phyloP scores from a whole-genome alignment of 1,139 yeast species.

The Scheffersomyces lignicola region DNA sequence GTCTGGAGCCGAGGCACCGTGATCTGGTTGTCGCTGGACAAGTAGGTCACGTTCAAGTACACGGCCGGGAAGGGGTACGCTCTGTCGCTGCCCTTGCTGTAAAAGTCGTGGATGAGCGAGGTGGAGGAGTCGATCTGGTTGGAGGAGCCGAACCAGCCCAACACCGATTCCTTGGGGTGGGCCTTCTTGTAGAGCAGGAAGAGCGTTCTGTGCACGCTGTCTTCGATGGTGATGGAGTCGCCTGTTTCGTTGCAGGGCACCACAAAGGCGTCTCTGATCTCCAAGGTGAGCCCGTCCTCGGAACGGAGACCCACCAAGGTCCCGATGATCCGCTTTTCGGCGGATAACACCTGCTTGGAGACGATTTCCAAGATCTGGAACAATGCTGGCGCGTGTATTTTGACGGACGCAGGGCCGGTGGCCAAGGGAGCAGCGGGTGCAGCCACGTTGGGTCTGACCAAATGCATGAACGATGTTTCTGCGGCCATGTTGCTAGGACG shows the following conservation, averaged over 20 bases:
- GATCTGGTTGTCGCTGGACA: constrained; percentile 38
- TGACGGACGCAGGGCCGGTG: constrained; percentile 50
- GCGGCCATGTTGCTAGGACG: constrained; percentile 10
- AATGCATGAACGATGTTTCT: constrained; percentile 43
- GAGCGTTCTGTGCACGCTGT: constrained; percentile 69
- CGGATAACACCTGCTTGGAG: constrained; percentile 43
- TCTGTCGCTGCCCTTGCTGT: constrained; percentile 66
- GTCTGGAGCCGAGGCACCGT: constrained; percentile 55
- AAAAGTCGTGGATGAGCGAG: constrained; percentile 84
- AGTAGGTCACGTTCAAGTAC: constrained; percentile 61
- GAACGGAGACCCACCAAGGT: constrained; percentile 80
- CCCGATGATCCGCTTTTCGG: constrained; percentile 70
- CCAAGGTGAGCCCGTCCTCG: constrained; percentile 81
- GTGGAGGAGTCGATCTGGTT: constrained; percentile 67
- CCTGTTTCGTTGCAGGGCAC: constrained; percentile 84
- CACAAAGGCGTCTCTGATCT: constrained; percentile 74
- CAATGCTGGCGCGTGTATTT: constrained; percentile 68
- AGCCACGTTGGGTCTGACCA: constrained; percentile 60
- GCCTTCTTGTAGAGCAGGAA: constrained; percentile 76
- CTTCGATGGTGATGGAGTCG: constrained; percentile 71
- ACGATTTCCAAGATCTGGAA: constrained; percentile 62
- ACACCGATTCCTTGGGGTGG: constrained; percentile 74
- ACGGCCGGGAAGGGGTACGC: constrained; percentile 78
- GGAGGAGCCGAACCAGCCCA: constrained; percentile 87
- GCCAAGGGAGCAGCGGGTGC: constrained; percentile 54